Base-by-base conservation (phyloP, 1,139 yeast genomes). In the Yamadazyma friedrichii region DNA sequence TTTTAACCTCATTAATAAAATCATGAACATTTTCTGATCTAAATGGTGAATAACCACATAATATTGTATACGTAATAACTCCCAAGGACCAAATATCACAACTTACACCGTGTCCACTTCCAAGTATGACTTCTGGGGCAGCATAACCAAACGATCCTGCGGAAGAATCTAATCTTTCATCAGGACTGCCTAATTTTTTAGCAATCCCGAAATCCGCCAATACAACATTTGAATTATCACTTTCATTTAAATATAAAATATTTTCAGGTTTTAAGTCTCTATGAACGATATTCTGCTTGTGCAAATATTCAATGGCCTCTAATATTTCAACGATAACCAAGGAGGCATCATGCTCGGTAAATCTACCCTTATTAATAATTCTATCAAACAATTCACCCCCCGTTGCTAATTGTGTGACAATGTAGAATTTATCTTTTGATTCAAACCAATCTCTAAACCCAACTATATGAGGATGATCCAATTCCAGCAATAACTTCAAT, bases 91-190 rank as follows among this genome's bases (percentile, higher is more conserved):
- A 89, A 35, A 89, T 76, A 59, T 89, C 97, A 61, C 95, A 89
- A 2, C 96, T 91, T 56, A 85, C 88, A 33, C 95, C 94, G 63
- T 89, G 96, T 6, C 96, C 96, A 31, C 70, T 64, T 5, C 87
- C 83, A 37, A 76, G 62, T 29, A 89, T 70, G 4, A 89, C 93
- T 59, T 89, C 97, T 0, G 97, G 97, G 0, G 97, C 96, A 4
- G 95, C 96, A 58, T 89, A 89, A 2, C 96, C 96, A 62, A 88
- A 81, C 1, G 95, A 84, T 0, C 97, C 97, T 0, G 96, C 96
- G 36, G 87, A 82, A 22, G 85, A 73, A 22, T 80, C 84, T 44
- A 91, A 70, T 48, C 82, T 74, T 48, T 88, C 91, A 51, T 80
- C 75, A 2, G 77, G 67, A 13, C 70, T 61, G 44, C 74, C 72